These are phyloP conservation scores for Kodamaea sagamina DNA, from an alignment of 805 yeast genomes.

Conservation along the genomic window DNA sequence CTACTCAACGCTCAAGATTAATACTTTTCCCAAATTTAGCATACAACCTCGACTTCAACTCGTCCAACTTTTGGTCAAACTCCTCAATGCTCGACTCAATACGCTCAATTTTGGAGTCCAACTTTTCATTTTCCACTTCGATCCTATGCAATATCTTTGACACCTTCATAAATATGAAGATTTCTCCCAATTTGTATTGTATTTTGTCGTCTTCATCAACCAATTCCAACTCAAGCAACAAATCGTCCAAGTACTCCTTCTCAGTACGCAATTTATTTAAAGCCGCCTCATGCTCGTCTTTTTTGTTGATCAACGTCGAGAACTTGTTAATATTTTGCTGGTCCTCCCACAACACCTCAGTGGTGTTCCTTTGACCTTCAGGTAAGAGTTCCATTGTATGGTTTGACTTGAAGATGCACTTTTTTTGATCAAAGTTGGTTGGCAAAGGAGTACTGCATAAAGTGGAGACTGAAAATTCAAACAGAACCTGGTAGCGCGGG, in stretches of 20 bases:
- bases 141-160: constrained; percentile 65
- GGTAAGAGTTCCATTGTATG: constrained; percentile 49
- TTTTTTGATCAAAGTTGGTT: not conserved
- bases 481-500: too few relatives aligned
- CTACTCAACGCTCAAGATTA: constrained; percentile 66
- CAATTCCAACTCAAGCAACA: constrained; percentile 80
- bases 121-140: constrained; percentile 57
- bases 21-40: constrained; percentile 89
- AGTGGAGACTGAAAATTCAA: too few relatives aligned
- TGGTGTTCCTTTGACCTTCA: constrained; percentile 53
- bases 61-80: constrained; percentile 55
- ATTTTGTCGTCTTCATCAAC: constrained; percentile 71
- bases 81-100: constrained; percentile 50
- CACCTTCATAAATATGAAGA: constrained; percentile 70
- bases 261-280: constrained; percentile 58
- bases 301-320: constrained; percentile 74
- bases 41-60: constrained; percentile 72
- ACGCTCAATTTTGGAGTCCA: constrained; percentile 51
- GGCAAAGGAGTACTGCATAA: too few relatives aligned
- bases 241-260: constrained; percentile 86
- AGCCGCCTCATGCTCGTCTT: constrained; percentile 56
- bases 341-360: constrained; percentile 77
- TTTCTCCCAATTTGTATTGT: constrained; percentile 80
- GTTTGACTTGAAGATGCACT: not conserved
- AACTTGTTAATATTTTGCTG: constrained; percentile 88